Base-by-base conservation (phyloP, 805 yeast species). In the Yarrowia sp. region DNA sequence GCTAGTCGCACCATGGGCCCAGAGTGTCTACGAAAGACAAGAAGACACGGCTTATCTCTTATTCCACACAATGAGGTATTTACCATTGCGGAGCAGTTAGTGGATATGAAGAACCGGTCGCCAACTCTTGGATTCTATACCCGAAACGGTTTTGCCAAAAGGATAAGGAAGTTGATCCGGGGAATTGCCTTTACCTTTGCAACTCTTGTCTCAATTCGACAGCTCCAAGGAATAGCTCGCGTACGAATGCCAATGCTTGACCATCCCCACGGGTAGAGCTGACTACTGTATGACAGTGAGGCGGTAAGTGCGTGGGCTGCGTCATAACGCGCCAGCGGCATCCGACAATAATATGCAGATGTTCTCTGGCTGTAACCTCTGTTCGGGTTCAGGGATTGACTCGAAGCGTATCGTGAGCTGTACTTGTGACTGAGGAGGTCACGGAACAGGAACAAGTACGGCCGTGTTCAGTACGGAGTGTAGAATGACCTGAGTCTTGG, bases 1-100 rank as follows among this genome's bases (percentile, higher is more conserved):
- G n/a, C 33, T 52, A 52, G 58, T 38, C 3, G 17, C 9, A 36
- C 58, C 58, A 52, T 38, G 58, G 43, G 56, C 19, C 58, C 43
- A 52, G 58, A 52, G 43, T 36, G 42, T 17, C 24, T 13, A 14
- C 19, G 20, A 14, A 33, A 20, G 33, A 52, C 58, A 52, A 52
- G 5, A 24, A 33, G 14, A 52, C 33, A 8, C 34, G 34, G 43
- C 43, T 52, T 38, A 38, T 52, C 58, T 36, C 42, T 13, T 20
- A 12, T 9, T 15, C 19, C 5, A 17, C 30, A 34, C 56, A 36
- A 19, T 34, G 56, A 33, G 55, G 40, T 47, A 33, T 30, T 47
- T 24, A 30, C 52, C 15, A 10, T 24, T 47, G 12, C 36, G 19
- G 52, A 10, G 12, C 9, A 14, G 19, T 39, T 33, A 33, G 53